phyloP scores from a whole-genome alignment of 139 green algal species.

The Chlorella sp. region DNA sequence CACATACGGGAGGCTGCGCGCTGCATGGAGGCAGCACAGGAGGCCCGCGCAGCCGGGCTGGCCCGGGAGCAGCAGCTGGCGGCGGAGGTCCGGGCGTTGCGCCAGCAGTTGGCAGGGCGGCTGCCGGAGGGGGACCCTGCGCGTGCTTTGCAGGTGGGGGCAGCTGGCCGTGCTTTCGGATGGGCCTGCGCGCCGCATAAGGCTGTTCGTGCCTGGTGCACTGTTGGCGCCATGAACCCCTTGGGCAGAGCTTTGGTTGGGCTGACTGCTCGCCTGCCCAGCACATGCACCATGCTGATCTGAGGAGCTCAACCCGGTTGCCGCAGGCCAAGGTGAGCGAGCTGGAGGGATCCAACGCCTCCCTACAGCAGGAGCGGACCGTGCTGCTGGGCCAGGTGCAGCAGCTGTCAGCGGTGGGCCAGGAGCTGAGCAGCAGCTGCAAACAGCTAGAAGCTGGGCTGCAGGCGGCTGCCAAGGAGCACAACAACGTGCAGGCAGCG shows the following conservation, averaged over 20 bases:
- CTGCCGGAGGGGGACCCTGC: slow-evolving; percentile 1
- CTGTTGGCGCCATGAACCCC: too few species aligned
- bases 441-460: slow-evolving; percentile 7
- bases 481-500: not conserved
- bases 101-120: slow-evolving; percentile 13
- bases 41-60: not conserved
- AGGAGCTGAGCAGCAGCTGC: slow-evolving; percentile 41
- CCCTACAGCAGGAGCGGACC: slow-evolving; percentile 4
- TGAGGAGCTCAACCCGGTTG: too few species aligned
- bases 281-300: too few species aligned
- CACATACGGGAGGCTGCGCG: slow-evolving; percentile 28
- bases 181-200: too few species aligned
- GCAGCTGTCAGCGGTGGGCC: slow-evolving; percentile 25
- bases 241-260: too few species aligned
- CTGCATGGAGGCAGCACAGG: slow-evolving; percentile 21
- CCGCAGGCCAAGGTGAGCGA: not conserved
- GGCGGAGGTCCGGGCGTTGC: slow-evolving; percentile 6
- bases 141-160: not conserved
- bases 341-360: not conserved
- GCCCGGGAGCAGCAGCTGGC: slow-evolving; percentile 14
- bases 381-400: slow-evolving; percentile 23
- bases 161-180: too few species aligned
- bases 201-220: too few species aligned
- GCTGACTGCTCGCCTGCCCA: too few species aligned
- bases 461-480: not conserved